Conservation (phyloP, 805 yeast genomes). For the Brettanomyces naardenensis region DNA sequence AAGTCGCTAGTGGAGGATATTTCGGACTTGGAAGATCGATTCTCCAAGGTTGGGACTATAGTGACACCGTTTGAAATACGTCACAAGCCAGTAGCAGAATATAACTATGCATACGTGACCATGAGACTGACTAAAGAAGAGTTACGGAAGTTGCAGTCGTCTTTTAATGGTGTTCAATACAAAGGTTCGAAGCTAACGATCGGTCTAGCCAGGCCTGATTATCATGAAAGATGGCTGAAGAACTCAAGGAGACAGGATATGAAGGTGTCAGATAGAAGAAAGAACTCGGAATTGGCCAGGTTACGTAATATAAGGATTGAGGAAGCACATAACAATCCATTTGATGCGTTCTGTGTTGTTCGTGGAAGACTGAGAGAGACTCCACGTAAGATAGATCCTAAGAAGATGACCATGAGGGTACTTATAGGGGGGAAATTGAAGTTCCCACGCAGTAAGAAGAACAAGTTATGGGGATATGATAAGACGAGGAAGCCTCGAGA, state of each 20-base stretch:
- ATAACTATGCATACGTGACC: constrained; percentile 59
- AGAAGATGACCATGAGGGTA: constrained; percentile 58
- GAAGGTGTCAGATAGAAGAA: constrained; percentile 20
- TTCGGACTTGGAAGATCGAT: constrained; percentile 42
- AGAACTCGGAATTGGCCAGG: constrained; percentile 26
- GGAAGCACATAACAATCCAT: constrained; percentile 36
- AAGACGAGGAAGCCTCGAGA: constrained; percentile 55
- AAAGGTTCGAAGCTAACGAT: constrained; percentile 65
- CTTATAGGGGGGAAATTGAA: constrained; percentile 49
- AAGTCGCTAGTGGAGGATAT: constrained; percentile 36
- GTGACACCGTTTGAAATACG: constrained; percentile 39
- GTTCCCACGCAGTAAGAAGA: constrained; percentile 54
- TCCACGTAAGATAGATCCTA: constrained; percentile 39
- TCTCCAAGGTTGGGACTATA: constrained; percentile 56
- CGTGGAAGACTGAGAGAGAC: constrained; percentile 57
- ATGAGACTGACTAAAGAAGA: constrained; percentile 41
- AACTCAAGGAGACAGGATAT: constrained; percentile 36
- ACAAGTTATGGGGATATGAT: constrained; percentile 87
- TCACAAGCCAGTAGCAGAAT: constrained; percentile 46
- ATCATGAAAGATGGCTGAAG: constrained; percentile 35
- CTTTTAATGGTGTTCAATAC: constrained; percentile 64
- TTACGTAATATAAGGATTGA: constrained; percentile 33
- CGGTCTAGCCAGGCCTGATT: constrained; percentile 54
- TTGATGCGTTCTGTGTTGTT: constrained; percentile 11
- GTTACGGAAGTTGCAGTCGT: constrained; percentile 40